phyloP scores from a whole-genome alignment of 495 filamentous ascomycete genomes.

The Opeltia flavorubescens region DNA sequence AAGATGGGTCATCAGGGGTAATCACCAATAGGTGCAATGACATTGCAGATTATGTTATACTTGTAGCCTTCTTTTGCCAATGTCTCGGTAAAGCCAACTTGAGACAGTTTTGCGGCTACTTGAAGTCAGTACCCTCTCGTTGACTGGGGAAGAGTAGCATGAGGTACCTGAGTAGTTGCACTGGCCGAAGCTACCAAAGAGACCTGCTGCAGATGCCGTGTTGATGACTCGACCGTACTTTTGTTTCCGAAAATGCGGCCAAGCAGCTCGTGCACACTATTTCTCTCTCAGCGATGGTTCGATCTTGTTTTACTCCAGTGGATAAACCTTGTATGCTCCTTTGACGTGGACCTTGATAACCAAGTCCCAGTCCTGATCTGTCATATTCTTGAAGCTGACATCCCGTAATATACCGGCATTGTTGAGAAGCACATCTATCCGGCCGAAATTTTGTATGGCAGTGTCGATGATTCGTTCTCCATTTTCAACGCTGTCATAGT shows the following conservation, averaged over 20 bases:
- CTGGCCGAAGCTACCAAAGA: slow-evolving; percentile 94
- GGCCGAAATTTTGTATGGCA: slow-evolving; percentile 81
- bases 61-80: slow-evolving; percentile 95
- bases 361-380: slow-evolving; percentile 90
- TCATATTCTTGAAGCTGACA: slow-evolving; percentile 98
- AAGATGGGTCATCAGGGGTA: not conserved
- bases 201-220: slow-evolving; percentile 85
- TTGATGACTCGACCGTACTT: slow-evolving; percentile 96
- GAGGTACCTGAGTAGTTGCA: slow-evolving; percentile 76
- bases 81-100: slow-evolving; percentile 97
- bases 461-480: slow-evolving; percentile 95
- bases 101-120: slow-evolving; percentile 77
- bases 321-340: slow-evolving; percentile 73
- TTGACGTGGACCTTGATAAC: slow-evolving; percentile 87
- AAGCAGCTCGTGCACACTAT: slow-evolving; percentile 82
- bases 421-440: slow-evolving; percentile 91
- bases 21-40: slow-evolving; percentile 78
- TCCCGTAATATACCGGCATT: slow-evolving; percentile 96
- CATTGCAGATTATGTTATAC: slow-evolving; percentile 95
- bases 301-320: not conserved
- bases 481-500: slow-evolving; percentile 94
- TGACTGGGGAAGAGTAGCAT: not conserved
- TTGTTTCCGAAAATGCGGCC: slow-evolving; percentile 97
- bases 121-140: slow-evolving; percentile 2
- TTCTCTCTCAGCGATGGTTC: slow-evolving; percentile 3